Percentiles rank a stretch among this genome's conserved stretches.
phyloP scores from a whole-genome alignment of 108 stramenopile genomes.

The Aurantiochytrium sp. region DNA sequence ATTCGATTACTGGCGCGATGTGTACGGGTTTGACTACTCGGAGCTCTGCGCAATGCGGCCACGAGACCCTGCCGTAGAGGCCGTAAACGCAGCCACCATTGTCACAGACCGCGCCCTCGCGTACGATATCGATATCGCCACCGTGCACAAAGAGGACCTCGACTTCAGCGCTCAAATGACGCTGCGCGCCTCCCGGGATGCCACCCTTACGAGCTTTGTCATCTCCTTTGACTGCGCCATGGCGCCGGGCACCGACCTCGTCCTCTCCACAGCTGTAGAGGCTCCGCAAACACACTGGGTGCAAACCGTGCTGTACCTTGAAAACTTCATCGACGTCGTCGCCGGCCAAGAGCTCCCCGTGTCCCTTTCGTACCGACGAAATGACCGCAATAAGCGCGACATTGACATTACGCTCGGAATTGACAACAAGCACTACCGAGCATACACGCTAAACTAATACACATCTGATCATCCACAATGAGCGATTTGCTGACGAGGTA shows the following conservation, averaged over 20 bases:
- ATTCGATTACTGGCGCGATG: slow-evolving; percentile 26
- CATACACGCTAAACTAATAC: neutral
- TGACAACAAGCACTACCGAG: neutral
- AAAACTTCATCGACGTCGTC: slow-evolving; percentile 23
- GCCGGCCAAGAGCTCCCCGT: slow-evolving; percentile 21
- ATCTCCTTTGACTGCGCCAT: slow-evolving; percentile 38
- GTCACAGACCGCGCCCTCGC: neutral
- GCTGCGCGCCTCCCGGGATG: neutral
- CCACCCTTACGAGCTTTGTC: slow-evolving; percentile 33
- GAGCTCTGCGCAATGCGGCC: neutral
- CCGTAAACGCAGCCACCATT: slow-evolving; percentile 15
- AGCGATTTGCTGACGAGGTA: neutral
- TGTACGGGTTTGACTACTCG: slow-evolving; percentile 24
- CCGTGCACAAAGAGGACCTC: neutral
- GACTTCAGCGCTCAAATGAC: neutral
- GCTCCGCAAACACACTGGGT: slow-evolving; percentile 33
- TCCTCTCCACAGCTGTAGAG: slow-evolving; percentile 33
- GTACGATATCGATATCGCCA: neutral
- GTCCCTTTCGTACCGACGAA: neutral
- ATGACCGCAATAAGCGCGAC: slow-evolving; percentile 33
- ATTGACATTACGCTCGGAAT: slow-evolving; percentile 12
- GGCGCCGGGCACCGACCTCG: neutral
- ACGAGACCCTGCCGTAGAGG: slow-evolving; percentile 16
- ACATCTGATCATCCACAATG: neutral
- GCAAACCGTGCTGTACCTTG: slow-evolving; percentile 24